Evolutionary conservation across 495 filamentous ascomycete genomes (phyloP).

Genomic region (Aspergillus panamensis): DNA sequence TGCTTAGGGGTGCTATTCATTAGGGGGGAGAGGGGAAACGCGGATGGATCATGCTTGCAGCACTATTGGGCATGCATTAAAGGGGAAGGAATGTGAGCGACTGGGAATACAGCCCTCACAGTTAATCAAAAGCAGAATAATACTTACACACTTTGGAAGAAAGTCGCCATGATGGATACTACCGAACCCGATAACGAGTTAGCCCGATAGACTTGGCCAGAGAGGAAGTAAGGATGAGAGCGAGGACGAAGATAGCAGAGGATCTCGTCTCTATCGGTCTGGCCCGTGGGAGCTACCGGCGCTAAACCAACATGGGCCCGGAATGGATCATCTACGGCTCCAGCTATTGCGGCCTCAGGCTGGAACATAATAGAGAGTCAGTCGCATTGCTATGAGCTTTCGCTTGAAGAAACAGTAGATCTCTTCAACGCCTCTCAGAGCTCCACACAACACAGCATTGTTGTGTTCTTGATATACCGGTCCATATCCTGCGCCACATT

Average conservation of each 20-base stretch:
- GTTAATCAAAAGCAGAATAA: slow-evolving; percentile 7
- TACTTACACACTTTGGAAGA: slow-evolving; percentile 79
- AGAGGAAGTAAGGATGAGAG: slow-evolving; percentile 16
- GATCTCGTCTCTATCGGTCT: slow-evolving; percentile 26
- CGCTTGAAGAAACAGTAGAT: neutral
- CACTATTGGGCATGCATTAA: slow-evolving; percentile 16
- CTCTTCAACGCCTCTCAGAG: neutral
- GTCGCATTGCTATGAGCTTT: neutral
- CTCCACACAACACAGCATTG: neutral
- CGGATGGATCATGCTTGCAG: slow-evolving; percentile 13
- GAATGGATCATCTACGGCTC: slow-evolving; percentile 19
- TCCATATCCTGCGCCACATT: neutral
- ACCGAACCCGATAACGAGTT: neutral
- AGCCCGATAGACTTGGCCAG: slow-evolving; percentile 8
- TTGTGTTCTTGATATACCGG: neutral
- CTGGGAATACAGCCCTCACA: slow-evolving; percentile 15
- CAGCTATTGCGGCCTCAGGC: slow-evolving; percentile 12
- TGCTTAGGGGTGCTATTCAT: slow-evolving; percentile 10
- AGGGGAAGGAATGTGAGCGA: slow-evolving; percentile 16
- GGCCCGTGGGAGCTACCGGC: slow-evolving; percentile 23
- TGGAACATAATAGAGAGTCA: neutral
- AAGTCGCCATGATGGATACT: slow-evolving; percentile 60
- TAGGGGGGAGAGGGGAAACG: slow-evolving; percentile 9
- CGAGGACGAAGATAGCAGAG: slow-evolving; percentile 11
- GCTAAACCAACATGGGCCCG: slow-evolving; percentile 25